Conservation (phyloP, 1,284 basidiomycete genomes). For the Takashimella koratensis region DNA sequence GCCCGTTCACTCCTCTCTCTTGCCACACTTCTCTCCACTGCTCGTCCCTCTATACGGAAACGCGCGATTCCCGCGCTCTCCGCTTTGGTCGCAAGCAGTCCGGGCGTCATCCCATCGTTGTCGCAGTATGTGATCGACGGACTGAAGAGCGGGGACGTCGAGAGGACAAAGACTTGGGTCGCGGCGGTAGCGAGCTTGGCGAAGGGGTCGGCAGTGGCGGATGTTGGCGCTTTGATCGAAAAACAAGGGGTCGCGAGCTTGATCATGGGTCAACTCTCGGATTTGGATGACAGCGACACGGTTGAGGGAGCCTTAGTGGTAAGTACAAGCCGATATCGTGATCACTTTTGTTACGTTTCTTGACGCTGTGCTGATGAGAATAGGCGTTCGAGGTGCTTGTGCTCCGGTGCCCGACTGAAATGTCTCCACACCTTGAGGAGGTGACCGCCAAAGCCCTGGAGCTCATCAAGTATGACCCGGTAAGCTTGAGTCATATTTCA, state of each 20-base stretch:
- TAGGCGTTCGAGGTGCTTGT: constrained; percentile 81
- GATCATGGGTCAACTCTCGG: constrained; percentile 27
- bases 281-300: constrained; percentile 38
- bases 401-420: constrained; percentile 75
- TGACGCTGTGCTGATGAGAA: background rate
- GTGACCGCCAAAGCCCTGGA: constrained; percentile 68
- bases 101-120: constrained; percentile 28
- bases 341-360: background rate
- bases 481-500: constrained; percentile 37
- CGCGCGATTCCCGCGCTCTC: constrained; percentile 75
- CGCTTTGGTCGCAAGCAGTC: constrained; percentile 31
- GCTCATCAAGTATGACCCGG: constrained; percentile 90
- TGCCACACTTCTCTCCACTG: constrained; percentile 68
- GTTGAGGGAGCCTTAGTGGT: constrained; percentile 41
- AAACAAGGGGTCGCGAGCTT: constrained; percentile 28
- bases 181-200: constrained; percentile 34
- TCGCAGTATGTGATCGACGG: constrained; percentile 26
- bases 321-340: constrained; percentile 1
- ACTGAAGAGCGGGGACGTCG: constrained; percentile 18
- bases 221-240: constrained; percentile 28
- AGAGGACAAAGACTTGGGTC: constrained; percentile 32
- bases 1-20: constrained; percentile 64
- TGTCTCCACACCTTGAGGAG: constrained; percentile 64
- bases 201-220: constrained; percentile 26
- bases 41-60: constrained; percentile 81